These are phyloP conservation scores for Lunasporangiospora selenospora DNA, from an alignment of 192 early-diverging fungal species.

Conservation along the genomic window DNA sequence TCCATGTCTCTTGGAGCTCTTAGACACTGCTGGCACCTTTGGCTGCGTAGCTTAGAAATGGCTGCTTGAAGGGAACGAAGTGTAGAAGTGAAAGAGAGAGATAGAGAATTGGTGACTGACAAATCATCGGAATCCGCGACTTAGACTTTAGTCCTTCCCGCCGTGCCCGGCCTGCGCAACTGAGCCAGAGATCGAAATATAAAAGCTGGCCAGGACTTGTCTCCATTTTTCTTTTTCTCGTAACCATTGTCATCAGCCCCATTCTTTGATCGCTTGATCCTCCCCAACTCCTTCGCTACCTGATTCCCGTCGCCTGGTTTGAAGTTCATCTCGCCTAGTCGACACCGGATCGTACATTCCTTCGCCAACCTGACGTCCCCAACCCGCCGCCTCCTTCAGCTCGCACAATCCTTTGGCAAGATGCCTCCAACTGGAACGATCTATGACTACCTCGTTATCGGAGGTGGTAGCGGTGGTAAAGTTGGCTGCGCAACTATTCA, in stretches of 20 bases:
- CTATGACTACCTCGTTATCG: constrained; percentile 96
- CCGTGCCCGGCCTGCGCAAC: too few relatives aligned
- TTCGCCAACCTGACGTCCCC: constrained; percentile 24
- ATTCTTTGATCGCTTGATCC: not conserved
- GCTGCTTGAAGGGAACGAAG: too few relatives aligned
- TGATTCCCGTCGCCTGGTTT: constrained; percentile 38
- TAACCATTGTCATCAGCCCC: not conserved
- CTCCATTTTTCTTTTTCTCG: not conserved
- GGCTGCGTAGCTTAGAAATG: too few relatives aligned
- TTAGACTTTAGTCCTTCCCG: too few relatives aligned
- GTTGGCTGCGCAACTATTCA: not conserved
- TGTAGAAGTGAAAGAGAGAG: too few relatives aligned
- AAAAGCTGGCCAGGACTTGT: not conserved
- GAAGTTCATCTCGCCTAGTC: constrained; percentile 13
- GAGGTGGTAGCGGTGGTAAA: constrained; percentile 81
- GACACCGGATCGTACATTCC: constrained; percentile 25
- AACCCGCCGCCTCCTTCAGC: constrained; percentile 42
- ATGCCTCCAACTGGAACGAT: constrained; percentile 52
- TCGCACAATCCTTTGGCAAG: constrained; percentile 32
- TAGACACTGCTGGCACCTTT: too few relatives aligned
- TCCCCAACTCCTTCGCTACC: not conserved
- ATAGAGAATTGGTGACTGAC: constrained; percentile 42
- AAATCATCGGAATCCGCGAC: too few relatives aligned
- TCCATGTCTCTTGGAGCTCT: too few relatives aligned
- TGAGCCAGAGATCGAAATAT: not conserved